A percentile compares a stretch with the other conserved stretches of the same genome.
Conservation (phyloP, 176 grass and related monocot species). For the Juncus effusus region DNA sequence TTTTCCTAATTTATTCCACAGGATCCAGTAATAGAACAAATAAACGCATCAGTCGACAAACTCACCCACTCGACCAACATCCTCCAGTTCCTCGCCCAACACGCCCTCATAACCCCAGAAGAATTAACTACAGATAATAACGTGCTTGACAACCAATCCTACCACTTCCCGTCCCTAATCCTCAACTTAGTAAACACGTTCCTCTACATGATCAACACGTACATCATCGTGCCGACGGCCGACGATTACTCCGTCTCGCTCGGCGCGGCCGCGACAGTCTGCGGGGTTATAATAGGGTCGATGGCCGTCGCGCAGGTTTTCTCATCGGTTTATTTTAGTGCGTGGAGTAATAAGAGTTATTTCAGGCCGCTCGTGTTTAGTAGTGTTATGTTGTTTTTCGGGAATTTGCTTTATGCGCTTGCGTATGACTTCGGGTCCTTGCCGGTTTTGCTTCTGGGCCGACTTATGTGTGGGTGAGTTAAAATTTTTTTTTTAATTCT, state of each 20-base stretch:
- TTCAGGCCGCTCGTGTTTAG: constrained; percentile 91
- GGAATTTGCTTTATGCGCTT: constrained; percentile 77
- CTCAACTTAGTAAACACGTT: constrained; percentile 81
- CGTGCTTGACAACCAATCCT: constrained; percentile 45
- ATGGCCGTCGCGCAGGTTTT: constrained; percentile 97
- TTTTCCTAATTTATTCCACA: constrained; percentile 29
- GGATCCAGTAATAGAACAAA: constrained; percentile 92
- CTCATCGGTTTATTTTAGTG: constrained; percentile 99
- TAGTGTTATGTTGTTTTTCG: constrained; percentile 72
- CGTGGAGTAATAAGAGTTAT: constrained; percentile 90
- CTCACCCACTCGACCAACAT: constrained; percentile 81
- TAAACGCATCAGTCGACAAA: constrained; percentile 86
- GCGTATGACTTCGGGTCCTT: constrained; percentile 85
- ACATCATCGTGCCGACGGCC: constrained; percentile 91
- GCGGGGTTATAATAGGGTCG: constrained; percentile 87
- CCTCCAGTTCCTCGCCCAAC: constrained; percentile 77
- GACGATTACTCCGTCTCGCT: constrained; percentile 91
- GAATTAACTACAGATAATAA: constrained; percentile 42
- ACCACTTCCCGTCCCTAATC: constrained; percentile 74
- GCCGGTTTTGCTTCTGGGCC: constrained; percentile 55
- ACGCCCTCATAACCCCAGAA: constrained; percentile 58
- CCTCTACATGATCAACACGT: constrained; percentile 94
- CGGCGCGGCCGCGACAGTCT: constrained; percentile 90
- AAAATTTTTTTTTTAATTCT: not conserved
- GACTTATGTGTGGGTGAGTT: constrained; percentile 77